These are phyloP conservation scores for Tetradesmus obliquus DNA, from an alignment of 139 green algal genomes.

Conservation along the genomic window DNA sequence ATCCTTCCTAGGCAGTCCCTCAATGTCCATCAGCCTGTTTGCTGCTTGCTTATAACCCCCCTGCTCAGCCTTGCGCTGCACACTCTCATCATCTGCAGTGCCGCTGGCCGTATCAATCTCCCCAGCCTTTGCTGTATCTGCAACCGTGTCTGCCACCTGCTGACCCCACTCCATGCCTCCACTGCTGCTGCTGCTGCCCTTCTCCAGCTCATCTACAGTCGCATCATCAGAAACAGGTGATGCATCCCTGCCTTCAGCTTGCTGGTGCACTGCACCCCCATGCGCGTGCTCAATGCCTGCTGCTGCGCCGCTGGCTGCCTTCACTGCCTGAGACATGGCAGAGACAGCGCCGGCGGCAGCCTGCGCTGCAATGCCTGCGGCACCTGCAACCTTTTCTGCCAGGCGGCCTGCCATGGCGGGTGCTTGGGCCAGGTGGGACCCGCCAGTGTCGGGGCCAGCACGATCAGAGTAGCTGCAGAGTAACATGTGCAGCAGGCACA, in stretches of 20 bases:
- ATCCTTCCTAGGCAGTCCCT: conserved; percentile 9
- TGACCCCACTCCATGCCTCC: background rate
- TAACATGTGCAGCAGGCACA: background rate
- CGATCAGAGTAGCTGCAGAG: background rate
- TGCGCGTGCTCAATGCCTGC: background rate
- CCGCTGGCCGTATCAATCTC: conserved; percentile 10
- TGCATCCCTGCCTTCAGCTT: background rate
- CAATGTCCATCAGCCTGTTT: conserved; percentile 34
- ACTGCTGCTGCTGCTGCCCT: background rate
- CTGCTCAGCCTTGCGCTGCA: background rate
- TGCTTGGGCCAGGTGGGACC: background rate
- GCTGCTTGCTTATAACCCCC: conserved; percentile 23
- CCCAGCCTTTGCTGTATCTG: background rate
- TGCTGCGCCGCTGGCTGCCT: conserved; percentile 1
- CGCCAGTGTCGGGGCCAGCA: background rate
- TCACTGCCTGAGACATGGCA: conserved; percentile 13
- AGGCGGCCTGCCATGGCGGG: conserved; percentile 13
- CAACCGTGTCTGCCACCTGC: conserved; percentile 6
- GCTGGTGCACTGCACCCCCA: background rate
- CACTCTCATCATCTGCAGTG: conserved; percentile 16
- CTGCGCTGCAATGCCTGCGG: conserved; percentile 19
- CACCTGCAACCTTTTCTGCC: conserved; percentile 21
- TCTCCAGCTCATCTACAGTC: background rate
- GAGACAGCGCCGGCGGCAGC: conserved; percentile 11
- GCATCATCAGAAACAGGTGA: background rate